phyloP scores from a whole-genome alignment of 2,329 filamentous ascomycete species.

The Colletotrichum sp. region DNA sequence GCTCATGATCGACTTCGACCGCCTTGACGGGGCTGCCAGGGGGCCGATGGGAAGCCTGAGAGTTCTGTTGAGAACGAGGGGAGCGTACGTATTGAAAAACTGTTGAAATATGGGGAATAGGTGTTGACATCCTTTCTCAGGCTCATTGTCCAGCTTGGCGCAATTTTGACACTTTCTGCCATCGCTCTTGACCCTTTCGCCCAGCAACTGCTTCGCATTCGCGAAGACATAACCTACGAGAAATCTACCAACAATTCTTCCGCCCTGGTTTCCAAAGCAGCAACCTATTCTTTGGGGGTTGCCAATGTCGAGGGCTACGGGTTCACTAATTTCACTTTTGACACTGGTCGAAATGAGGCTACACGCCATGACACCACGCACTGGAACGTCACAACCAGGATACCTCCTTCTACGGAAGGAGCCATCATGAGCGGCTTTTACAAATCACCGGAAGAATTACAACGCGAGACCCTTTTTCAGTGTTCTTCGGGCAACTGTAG shows the following conservation, averaged over 20 bases:
- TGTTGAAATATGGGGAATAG: too few species aligned
- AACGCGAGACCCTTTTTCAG: background rate
- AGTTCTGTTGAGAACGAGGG: background rate
- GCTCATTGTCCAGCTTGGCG: too few species aligned
- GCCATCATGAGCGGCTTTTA: conserved; percentile 14
- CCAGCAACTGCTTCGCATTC: background rate
- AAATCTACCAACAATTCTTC: too few species aligned
- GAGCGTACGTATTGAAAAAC: background rate
- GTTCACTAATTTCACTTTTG: too few species aligned
- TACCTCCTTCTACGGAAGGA: background rate
- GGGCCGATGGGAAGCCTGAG: background rate
- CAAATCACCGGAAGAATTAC: background rate
- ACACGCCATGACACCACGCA: too few species aligned
- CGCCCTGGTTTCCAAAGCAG: too few species aligned
- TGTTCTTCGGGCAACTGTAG: conserved; percentile 24
- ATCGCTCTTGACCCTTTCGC: background rate
- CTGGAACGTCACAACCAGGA: background rate
- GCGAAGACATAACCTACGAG: too few species aligned
- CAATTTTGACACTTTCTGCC: too few species aligned
- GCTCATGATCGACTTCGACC: conserved; percentile 1
- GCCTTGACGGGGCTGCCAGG: background rate
- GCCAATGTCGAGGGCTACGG: too few species aligned
- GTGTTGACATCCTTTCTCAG: too few species aligned
- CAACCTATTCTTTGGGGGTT: too few species aligned
- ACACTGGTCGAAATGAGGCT: too few species aligned